phyloP scores from a whole-genome alignment of 2,329 filamentous ascomycete species.

The Colletotrichum lentis region DNA sequence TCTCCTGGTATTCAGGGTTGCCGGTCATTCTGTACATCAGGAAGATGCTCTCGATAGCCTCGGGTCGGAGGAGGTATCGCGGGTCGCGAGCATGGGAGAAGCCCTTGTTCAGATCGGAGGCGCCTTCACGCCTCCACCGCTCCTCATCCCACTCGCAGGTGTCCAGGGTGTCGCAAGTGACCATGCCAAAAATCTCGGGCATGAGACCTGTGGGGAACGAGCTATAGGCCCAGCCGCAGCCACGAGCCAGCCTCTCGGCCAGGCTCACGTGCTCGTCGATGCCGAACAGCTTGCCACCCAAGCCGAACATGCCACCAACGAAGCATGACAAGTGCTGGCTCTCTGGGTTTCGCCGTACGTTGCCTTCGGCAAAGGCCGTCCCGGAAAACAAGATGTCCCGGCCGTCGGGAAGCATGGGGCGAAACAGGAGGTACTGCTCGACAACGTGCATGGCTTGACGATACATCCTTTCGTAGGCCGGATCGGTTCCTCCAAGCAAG shows the following conservation, averaged over 20 bases:
- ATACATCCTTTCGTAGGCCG: constrained; percentile 66
- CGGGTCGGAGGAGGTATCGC: constrained; percentile 60
- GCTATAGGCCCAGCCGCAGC: constrained; percentile 61
- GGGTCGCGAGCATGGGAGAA: constrained; percentile 68
- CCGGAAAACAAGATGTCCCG: constrained; percentile 67
- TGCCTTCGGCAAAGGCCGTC: constrained; percentile 41
- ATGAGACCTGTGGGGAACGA: constrained; percentile 59
- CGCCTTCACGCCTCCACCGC: constrained; percentile 39
- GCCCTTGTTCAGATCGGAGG: constrained; percentile 56
- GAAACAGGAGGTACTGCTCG: constrained; percentile 67
- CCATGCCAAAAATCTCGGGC: constrained; percentile 59
- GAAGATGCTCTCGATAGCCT: constrained; percentile 63
- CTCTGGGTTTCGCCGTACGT: constrained; percentile 43
- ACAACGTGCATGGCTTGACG: constrained; percentile 62
- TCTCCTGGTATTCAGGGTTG: constrained; percentile 56
- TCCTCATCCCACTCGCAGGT: constrained; percentile 57
- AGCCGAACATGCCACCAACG: constrained; percentile 59
- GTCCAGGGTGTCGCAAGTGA: constrained; percentile 50
- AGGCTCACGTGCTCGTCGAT: constrained; percentile 53
- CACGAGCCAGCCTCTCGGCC: constrained; percentile 57
- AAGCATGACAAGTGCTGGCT: constrained; percentile 61
- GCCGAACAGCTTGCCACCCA: constrained; percentile 57
- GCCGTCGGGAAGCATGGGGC: constrained; percentile 70
- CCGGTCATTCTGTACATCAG: constrained; percentile 63
- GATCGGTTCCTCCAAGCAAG: constrained; percentile 63